Evolutionary conservation across 352 stramenopile genomes (phyloP).

Genomic region (Phytopythium sindhum): DNA sequence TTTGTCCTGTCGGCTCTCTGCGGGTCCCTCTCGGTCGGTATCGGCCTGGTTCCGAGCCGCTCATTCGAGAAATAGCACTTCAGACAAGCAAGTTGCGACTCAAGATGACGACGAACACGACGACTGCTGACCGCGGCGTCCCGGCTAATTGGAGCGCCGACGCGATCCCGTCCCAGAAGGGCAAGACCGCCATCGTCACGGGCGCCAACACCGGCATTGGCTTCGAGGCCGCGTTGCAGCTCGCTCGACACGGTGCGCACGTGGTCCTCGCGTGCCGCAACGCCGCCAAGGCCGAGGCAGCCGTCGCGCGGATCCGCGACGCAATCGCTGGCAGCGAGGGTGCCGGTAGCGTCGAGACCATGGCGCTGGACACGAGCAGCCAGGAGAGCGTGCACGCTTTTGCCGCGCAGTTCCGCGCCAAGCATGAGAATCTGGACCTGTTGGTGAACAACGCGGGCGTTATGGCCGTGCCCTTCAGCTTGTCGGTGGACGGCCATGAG

Average conservation of each 20-base stretch:
- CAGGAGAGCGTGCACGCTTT: conserved; percentile 43
- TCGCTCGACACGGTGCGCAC: conserved; percentile 55
- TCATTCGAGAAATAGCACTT: neutral
- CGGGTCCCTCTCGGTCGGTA: too few relatives aligned
- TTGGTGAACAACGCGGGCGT: conserved; percentile 71
- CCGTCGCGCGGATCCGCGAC: neutral
- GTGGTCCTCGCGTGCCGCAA: too few relatives aligned
- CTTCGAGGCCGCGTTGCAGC: conserved; percentile 46
- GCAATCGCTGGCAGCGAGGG: neutral
- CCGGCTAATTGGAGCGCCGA: conserved; percentile 20
- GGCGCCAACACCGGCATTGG: conserved; percentile 78
- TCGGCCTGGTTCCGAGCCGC: neutral
- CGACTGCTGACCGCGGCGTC: neutral
- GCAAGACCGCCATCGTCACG: conserved; percentile 69
- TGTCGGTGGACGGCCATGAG: conserved; percentile 44
- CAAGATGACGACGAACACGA: neutral
- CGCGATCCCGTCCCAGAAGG: conserved; percentile 26
- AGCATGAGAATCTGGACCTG: conserved; percentile 38
- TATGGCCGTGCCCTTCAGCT: conserved; percentile 30
- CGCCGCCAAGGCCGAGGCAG: conserved; percentile 2
- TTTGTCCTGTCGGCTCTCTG: too few relatives aligned
- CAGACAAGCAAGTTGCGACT: neutral
- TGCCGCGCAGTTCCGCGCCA: conserved; percentile 22
- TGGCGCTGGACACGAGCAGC: conserved; percentile 42
- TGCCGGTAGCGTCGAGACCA: conserved; percentile 34